A percentile compares a stretch with the other conserved stretches of the same genome.
Conservation (phyloP, 2,329 filamentous ascomycete species). For the Blastomyces parvus region DNA sequence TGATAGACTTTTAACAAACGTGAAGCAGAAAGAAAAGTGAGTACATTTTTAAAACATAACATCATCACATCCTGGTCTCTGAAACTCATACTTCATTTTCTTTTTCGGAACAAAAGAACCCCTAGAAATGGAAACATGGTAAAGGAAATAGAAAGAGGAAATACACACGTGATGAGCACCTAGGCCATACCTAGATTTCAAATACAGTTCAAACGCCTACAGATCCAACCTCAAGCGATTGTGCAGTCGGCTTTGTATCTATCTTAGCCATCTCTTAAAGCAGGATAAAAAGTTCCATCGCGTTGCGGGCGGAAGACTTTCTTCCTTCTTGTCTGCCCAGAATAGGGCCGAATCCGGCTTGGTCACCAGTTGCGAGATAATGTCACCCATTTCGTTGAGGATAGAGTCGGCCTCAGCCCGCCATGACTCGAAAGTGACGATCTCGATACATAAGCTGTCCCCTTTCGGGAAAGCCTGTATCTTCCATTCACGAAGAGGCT, state of each 20-base stretch:
- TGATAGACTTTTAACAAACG: not conserved
- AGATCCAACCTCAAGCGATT: not conserved
- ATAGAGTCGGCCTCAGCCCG: constrained; percentile 41
- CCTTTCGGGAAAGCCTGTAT: constrained; percentile 50
- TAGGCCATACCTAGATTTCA: not conserved
- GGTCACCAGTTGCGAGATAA: constrained; percentile 31
- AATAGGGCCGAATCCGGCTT: constrained; percentile 9
- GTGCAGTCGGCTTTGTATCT: not conserved
- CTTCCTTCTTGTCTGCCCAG: not conserved
- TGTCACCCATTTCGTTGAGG: constrained; percentile 40
- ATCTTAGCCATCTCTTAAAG: not conserved
- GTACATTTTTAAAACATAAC: not conserved
- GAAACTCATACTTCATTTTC: not conserved
- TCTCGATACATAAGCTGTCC: constrained; percentile 47
- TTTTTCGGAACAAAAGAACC: not conserved
- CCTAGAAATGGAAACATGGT: not conserved
- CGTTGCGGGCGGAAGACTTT: not conserved
- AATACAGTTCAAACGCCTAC: not conserved
- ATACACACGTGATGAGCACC: not conserved
- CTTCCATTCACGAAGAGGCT: constrained; percentile 51
- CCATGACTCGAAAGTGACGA: constrained; percentile 53
- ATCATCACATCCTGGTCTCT: not conserved
- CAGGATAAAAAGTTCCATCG: not conserved
- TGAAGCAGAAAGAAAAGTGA: not conserved
- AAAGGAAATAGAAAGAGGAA: not conserved